These are phyloP conservation scores for Brassica balearica DNA, from an alignment of 441 rosid species.

Conservation along the genomic window DNA sequence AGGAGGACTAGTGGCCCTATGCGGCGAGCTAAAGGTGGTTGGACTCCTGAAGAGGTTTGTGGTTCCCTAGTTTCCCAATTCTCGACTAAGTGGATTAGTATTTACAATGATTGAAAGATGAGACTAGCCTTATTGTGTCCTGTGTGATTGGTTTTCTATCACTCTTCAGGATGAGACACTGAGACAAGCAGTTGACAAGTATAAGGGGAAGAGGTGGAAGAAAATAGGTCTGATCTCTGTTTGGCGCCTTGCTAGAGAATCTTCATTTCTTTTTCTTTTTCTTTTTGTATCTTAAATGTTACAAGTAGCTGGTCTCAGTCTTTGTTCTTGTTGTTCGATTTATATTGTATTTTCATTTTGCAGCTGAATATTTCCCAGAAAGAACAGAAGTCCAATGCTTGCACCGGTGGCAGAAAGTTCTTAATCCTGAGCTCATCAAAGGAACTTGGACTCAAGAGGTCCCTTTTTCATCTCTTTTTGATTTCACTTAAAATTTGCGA, in stretches of 20 bases:
- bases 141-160: constrained; percentile 21
- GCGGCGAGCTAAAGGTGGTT: constrained; percentile 97
- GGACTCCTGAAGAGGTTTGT: constrained; percentile 94
- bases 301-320: too few species aligned
- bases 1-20: constrained; percentile 97
- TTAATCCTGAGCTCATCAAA: constrained; percentile 92
- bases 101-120: not conserved
- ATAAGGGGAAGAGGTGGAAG: constrained; percentile 94
- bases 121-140: constrained; percentile 8
- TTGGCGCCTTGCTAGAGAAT: too few species aligned
- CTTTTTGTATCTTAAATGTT: too few species aligned
- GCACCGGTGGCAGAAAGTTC: constrained; percentile 99
- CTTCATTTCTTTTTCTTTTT: too few species aligned
- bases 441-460: constrained; percentile 99
- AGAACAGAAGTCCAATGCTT: constrained; percentile 81
- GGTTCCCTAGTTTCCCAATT: not conserved
- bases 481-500: constrained; percentile 22
- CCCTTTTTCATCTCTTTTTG: constrained; percentile 22
- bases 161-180: constrained; percentile 85
- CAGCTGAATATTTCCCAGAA: too few species aligned
- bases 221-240: constrained; percentile 63
- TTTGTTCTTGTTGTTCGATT: too few species aligned
- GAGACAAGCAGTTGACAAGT: constrained; percentile 76
- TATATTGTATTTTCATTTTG: too few species aligned
- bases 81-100: not conserved